Evolutionary conservation across 352 stramenopile genomes (phyloP).

Genomic region (Globisporangium perplexum): DNA sequence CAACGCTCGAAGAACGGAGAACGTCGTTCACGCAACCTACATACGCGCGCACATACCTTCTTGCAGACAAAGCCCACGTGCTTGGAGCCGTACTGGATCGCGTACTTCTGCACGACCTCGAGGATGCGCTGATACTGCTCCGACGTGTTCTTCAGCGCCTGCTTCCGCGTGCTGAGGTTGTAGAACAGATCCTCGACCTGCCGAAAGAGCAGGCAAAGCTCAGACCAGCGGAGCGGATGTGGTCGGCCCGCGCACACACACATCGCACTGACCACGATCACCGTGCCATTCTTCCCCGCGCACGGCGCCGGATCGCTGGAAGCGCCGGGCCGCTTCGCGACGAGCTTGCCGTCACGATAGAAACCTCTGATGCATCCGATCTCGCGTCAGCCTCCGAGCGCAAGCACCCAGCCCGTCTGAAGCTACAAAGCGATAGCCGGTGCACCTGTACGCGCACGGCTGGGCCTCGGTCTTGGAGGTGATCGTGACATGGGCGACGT

Average conservation of each 20-base stretch:
- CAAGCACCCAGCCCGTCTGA: not conserved
- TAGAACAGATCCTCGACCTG: conserved; percentile 98
- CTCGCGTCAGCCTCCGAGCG: not conserved
- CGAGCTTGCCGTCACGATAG: conserved; percentile 89
- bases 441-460: conserved; percentile 78
- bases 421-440: not conserved
- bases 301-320: conserved; percentile 61
- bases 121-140: conserved; percentile 95
- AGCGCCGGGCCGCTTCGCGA: conserved; percentile 63
- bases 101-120: conserved; percentile 96
- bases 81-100: conserved; percentile 88
- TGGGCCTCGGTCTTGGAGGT: conserved; percentile 78
- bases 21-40: too few relatives aligned
- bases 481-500: conserved; percentile 92
- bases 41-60: conserved; percentile 67
- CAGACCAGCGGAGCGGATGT: not conserved
- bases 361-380: conserved; percentile 56
- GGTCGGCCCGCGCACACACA: not conserved
- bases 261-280: conserved; percentile 58
- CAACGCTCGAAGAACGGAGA: too few relatives aligned
- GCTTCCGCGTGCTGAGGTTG: conserved; percentile 93
- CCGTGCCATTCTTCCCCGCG: conserved; percentile 75
- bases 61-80: conserved; percentile 95
- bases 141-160: conserved; percentile 89
- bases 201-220: not conserved